phyloP scores from a whole-genome alignment of 345 rosid genomes.

The Noccaea caerulescens region DNA sequence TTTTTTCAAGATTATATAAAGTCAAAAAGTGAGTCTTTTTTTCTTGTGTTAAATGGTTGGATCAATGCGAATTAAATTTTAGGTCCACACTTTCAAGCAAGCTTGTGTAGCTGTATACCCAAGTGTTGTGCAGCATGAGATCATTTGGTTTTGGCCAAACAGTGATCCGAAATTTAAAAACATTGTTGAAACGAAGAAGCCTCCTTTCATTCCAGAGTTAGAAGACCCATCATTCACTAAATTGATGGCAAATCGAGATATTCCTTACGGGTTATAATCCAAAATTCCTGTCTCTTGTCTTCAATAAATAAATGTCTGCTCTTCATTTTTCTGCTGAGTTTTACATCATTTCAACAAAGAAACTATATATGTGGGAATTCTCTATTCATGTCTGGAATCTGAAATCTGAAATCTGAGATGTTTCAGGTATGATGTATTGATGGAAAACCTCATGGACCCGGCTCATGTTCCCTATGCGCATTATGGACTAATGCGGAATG shows the following conservation, averaged over 20 bases:
- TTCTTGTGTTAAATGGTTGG: not conserved
- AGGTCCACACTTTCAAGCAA: constrained; percentile 76
- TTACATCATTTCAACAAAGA: not conserved
- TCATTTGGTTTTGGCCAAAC: constrained; percentile 96
- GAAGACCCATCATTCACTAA: constrained; percentile 81
- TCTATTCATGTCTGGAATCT: constrained; percentile 19
- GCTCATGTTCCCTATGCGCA: constrained; percentile 96
- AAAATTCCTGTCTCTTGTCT: not conserved
- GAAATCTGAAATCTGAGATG: not conserved
- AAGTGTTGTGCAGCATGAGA: constrained; percentile 69
- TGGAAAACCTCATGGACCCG: constrained; percentile 93
- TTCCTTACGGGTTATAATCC: constrained; percentile 69
- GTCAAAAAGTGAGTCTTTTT: not conserved
- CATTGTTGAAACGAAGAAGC: constrained; percentile 60
- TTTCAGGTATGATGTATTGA: constrained; percentile 77
- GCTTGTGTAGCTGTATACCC: constrained; percentile 84
- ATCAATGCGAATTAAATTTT: constrained; percentile 15
- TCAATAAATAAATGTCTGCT: not conserved
- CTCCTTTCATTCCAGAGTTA: constrained; percentile 73
- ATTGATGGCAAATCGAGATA: constrained; percentile 66
- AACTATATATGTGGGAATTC: not conserved
- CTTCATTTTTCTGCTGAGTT: not conserved
- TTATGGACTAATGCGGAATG: constrained; percentile 63
- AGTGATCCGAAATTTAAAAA: constrained; percentile 72
- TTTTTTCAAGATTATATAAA: not conserved